These are phyloP conservation scores for Sideroxylon spinosum DNA, from an alignment of 179 eudicot genomes.

Conservation along the genomic window DNA sequence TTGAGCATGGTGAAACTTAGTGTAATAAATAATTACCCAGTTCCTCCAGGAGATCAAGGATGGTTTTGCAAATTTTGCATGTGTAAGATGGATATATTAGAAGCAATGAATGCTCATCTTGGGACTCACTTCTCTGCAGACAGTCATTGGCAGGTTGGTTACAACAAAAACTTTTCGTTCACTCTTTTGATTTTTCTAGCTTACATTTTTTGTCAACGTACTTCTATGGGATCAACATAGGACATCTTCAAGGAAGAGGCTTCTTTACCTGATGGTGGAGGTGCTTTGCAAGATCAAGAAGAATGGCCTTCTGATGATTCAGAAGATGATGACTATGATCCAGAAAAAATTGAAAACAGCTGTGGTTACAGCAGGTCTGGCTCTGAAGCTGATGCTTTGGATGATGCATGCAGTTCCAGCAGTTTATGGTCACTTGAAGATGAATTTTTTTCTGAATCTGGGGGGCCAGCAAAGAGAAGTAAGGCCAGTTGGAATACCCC, in stretches of 20 bases:
- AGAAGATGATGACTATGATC: conserved; percentile 86
- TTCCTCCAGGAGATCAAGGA: conserved; percentile 89
- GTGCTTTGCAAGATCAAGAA: conserved; percentile 36
- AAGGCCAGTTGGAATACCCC: conserved; percentile 23
- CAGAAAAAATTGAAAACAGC: conserved; percentile 44
- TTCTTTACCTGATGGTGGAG: conserved; percentile 48
- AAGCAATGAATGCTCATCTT: conserved; percentile 83
- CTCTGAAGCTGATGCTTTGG: conserved; percentile 35
- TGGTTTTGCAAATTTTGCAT: conserved; percentile 89
- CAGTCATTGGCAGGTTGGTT: conserved; percentile 76
- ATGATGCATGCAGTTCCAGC: conserved; percentile 46
- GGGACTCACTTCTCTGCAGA: conserved; percentile 66
- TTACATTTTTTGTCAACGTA: neutral
- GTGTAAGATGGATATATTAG: conserved; percentile 75
- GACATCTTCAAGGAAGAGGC: conserved; percentile 92
- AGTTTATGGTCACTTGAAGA: conserved; percentile 63
- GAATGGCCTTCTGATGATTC: conserved; percentile 98
- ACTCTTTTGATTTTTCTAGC: conserved; percentile 2
- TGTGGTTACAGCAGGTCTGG: conserved; percentile 28
- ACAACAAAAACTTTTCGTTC: conserved; percentile 15
- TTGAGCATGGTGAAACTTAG: conserved; percentile 11
- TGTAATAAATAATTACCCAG: conserved; percentile 33
- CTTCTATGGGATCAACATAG: conserved; percentile 33
- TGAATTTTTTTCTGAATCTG: conserved; percentile 44
- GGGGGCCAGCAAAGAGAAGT: conserved; percentile 27